A percentile compares a stretch with the other conserved stretches of the same genome.
phyloP scores from a whole-genome alignment of 2,329 filamentous ascomycete genomes.

The Basipetospora sp. region DNA sequence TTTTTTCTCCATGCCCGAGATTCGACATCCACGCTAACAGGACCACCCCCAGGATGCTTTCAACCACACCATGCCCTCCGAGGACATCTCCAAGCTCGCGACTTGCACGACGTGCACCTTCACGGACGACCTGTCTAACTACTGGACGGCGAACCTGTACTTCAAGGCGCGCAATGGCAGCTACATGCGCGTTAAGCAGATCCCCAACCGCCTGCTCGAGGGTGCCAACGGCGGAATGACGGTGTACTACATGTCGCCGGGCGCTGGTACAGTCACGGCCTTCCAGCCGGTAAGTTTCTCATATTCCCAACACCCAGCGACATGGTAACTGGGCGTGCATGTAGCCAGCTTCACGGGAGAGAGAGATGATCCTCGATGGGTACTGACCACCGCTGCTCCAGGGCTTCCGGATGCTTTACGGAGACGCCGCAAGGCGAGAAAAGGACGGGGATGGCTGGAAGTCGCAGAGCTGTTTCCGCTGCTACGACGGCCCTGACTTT shows the following conservation, averaged over 20 bases:
- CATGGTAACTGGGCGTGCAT: too few species aligned
- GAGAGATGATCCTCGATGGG: too few species aligned
- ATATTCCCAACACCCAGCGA: too few species aligned
- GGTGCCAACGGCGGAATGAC: constrained; percentile 20
- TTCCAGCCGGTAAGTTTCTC: constrained; percentile 23
- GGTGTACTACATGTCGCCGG: constrained; percentile 22
- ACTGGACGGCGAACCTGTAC: constrained; percentile 21
- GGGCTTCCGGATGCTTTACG: constrained; percentile 33
- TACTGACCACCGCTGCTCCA: constrained; percentile 11
- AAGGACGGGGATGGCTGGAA: constrained; percentile 26
- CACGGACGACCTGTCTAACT: constrained; percentile 19
- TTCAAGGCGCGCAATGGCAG: constrained; percentile 19
- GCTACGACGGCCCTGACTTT: constrained; percentile 24
- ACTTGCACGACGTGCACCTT: constrained; percentile 23
- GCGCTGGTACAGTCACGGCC: constrained; percentile 18
- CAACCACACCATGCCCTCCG: constrained; percentile 4
- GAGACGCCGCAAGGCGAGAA: constrained; percentile 31
- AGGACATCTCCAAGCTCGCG: constrained; percentile 17
- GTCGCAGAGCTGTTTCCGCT: constrained; percentile 23
- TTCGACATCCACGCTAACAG: too few species aligned
- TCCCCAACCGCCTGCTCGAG: constrained; percentile 19
- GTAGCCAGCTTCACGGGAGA: too few species aligned
- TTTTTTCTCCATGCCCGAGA: too few species aligned
- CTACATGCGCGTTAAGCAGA: constrained; percentile 20
- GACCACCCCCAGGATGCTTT: constrained; percentile 16